Evolutionary conservation across 2,329 filamentous ascomycete genomes (phyloP).

Genomic region (Penicillium sp.): DNA sequence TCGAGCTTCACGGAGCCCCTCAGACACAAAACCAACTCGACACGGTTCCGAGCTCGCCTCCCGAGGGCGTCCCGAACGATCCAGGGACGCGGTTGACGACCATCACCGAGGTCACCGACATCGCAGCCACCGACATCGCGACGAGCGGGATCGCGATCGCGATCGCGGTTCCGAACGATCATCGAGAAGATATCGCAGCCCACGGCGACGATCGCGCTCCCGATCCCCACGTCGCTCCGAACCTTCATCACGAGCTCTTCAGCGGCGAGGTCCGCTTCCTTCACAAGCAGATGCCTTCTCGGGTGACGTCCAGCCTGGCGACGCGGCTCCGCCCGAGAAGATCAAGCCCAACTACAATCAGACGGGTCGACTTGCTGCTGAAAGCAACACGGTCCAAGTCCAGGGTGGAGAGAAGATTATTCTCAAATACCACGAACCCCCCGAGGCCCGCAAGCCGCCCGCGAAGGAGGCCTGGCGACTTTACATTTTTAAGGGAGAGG

Average conservation of each 20-base stretch:
- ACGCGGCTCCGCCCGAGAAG: slow-evolving; percentile 40
- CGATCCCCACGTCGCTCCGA: slow-evolving; percentile 25
- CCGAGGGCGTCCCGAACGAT: slow-evolving; percentile 22
- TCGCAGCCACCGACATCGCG: slow-evolving; percentile 24
- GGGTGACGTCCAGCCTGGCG: slow-evolving; percentile 23
- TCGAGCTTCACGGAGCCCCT: slow-evolving; percentile 24
- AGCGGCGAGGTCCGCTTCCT: slow-evolving; percentile 40
- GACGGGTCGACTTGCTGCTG: slow-evolving; percentile 78
- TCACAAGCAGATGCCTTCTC: slow-evolving; percentile 43
- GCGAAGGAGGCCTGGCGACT: slow-evolving; percentile 75
- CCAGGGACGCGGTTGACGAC: slow-evolving; percentile 18
- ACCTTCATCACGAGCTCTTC: slow-evolving; percentile 23
- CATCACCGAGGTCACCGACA: slow-evolving; percentile 24
- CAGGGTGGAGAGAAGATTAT: slow-evolving; percentile 58
- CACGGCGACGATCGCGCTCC: slow-evolving; percentile 25
- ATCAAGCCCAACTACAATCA: slow-evolving; percentile 82
- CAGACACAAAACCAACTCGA: slow-evolving; percentile 15
- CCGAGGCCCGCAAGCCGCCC: slow-evolving; percentile 84
- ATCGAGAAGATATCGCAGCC: slow-evolving; percentile 20
- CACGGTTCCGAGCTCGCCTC: slow-evolving; percentile 19
- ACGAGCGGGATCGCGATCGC: slow-evolving; percentile 17
- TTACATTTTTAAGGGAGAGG: slow-evolving; percentile 82
- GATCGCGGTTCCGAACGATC: slow-evolving; percentile 19
- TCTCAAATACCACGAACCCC: slow-evolving; percentile 92
- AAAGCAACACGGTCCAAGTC: slow-evolving; percentile 69